A percentile compares a stretch with the other conserved stretches of the same genome.
phyloP scores from a whole-genome alignment of 2,329 filamentous ascomycete species.

The Epichloe baconii region DNA sequence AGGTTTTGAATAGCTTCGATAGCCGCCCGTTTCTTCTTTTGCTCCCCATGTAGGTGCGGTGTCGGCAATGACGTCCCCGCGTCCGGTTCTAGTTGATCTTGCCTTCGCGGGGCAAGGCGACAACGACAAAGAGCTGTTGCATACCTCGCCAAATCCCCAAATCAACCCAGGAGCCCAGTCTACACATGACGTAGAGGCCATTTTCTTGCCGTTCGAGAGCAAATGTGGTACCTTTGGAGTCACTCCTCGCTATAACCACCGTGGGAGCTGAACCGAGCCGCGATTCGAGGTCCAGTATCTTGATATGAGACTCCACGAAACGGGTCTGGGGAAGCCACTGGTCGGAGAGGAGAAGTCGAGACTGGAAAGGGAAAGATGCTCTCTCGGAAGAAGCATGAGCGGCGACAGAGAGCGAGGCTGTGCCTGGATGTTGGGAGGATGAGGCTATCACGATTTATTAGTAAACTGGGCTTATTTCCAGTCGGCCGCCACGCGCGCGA shows the following conservation, averaged over 20 bases:
- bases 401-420: conserved; percentile 45
- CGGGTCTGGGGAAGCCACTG: conserved; percentile 39
- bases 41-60: conserved; percentile 32
- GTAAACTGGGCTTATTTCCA: conserved; percentile 8
- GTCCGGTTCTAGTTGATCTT: conserved; percentile 8
- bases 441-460: conserved; percentile 27
- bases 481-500: too few species aligned
- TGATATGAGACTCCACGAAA: conserved; percentile 48
- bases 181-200: conserved; percentile 54
- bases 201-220: conserved; percentile 52
- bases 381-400: conserved; percentile 48
- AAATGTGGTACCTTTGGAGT: conserved; percentile 40
- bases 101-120: conserved; percentile 14
- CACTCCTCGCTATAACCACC: conserved; percentile 48
- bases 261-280: conserved; percentile 41
- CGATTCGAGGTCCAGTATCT: conserved; percentile 49
- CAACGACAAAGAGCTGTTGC: conserved; percentile 29
- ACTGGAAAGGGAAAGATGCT: conserved; percentile 45
- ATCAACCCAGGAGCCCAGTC: conserved; percentile 53
- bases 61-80: conserved; percentile 24
- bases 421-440: conserved; percentile 38
- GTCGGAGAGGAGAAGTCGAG: conserved; percentile 43
- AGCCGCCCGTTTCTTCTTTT: conserved; percentile 42
- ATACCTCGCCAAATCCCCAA: conserved; percentile 35
- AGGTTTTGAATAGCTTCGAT: conserved; percentile 52